These are phyloP conservation scores for Litsea cubeba DNA, from an alignment of 164 flowering plant species.

Conservation along the genomic window DNA sequence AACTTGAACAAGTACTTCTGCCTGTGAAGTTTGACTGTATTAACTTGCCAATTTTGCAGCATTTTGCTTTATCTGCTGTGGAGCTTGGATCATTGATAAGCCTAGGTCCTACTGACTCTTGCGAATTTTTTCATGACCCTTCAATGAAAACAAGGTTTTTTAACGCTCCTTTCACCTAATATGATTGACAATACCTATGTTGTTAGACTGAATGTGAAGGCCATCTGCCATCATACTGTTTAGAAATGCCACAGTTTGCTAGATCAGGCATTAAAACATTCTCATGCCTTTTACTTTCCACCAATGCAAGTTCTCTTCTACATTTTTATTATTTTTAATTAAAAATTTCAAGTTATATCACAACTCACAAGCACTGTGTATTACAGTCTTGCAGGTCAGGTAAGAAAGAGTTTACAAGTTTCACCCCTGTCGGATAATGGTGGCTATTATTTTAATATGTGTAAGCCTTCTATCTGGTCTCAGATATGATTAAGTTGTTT, in stretches of 20 bases:
- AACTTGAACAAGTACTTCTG: not conserved
- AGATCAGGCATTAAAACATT: not conserved
- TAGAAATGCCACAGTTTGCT: constrained; percentile 3
- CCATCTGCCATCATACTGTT: not conserved
- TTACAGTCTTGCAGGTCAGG: constrained; percentile 85
- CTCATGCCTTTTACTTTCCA: not conserved
- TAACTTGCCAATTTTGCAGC: constrained; percentile 34
- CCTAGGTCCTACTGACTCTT: constrained; percentile 59
- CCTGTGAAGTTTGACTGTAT: constrained; percentile 6
- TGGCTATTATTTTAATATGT: constrained; percentile 59
- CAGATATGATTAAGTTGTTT: not conserved
- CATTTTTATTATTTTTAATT: too few species aligned
- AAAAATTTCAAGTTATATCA: not conserved
- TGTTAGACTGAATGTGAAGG: not conserved
- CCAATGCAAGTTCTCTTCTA: not conserved
- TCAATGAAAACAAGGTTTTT: constrained; percentile 65
- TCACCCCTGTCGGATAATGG: constrained; percentile 51
- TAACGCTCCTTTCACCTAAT: not conserved
- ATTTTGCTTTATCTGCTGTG: constrained; percentile 73
- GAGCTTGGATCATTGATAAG: constrained; percentile 80
- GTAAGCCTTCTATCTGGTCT: constrained; percentile 38
- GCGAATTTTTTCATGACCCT: constrained; percentile 94
- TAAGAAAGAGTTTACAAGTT: constrained; percentile 65
- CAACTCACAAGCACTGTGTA: not conserved
- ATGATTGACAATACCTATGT: not conserved